These are phyloP conservation scores for Tetrapisispora nanseiensis DNA, from an alignment of 805 yeast species.

Conservation along the genomic window DNA sequence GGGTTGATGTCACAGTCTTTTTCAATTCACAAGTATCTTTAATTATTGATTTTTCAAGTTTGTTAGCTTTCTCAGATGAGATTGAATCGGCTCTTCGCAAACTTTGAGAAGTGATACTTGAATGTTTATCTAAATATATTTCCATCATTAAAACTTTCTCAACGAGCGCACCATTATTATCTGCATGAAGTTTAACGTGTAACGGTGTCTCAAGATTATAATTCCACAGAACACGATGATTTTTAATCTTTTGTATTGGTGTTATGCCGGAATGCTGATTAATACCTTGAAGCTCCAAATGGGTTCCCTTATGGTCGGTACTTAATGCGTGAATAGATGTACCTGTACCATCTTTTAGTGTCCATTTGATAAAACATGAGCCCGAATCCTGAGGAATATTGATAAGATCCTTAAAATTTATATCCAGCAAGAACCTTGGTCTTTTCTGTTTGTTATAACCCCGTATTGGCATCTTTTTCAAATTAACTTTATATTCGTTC, in stretches of 20 bases:
- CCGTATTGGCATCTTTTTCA: constrained; percentile 4
- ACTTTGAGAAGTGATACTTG: not conserved
- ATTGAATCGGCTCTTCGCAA: not conserved
- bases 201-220: constrained; percentile 30
- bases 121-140: constrained; percentile 32
- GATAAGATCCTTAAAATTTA: constrained; percentile 58
- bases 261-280: constrained; percentile 32
- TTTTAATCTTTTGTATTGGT: constrained; percentile 33
- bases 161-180: constrained; percentile 29
- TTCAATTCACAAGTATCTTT: not conserved
- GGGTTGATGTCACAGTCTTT: not conserved
- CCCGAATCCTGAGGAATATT: constrained; percentile 80
- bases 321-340: constrained; percentile 10
- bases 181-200: constrained; percentile 34
- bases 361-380: constrained; percentile 53
- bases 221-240: constrained; percentile 46
- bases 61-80: not conserved
- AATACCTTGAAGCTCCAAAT: constrained; percentile 4
- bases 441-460: constrained; percentile 28
- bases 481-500: too few relatives aligned
- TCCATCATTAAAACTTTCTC: constrained; percentile 33
- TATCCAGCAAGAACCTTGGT: constrained; percentile 53
- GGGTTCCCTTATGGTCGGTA: not conserved
- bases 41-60: not conserved
- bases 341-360: constrained; percentile 40